Conservation (phyloP, 1,139 yeast genomes). For the Komagataea norvegica region DNA sequence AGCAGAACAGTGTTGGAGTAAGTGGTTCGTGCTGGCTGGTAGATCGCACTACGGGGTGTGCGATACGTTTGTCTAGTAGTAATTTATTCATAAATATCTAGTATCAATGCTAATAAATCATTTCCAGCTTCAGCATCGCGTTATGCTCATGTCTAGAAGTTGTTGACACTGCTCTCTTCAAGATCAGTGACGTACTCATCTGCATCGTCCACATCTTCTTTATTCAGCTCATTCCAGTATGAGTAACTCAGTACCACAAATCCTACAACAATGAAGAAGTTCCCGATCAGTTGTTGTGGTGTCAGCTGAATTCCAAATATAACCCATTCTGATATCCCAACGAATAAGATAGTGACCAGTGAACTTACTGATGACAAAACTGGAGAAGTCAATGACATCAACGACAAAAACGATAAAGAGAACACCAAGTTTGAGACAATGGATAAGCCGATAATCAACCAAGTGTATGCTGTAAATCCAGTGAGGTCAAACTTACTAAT, state of each 20-base stretch:
- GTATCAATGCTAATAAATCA: too few species aligned
- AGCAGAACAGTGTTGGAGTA: too few species aligned
- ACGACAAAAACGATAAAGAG: slow-evolving; percentile 67
- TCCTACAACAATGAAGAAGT: slow-evolving; percentile 57
- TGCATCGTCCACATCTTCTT: slow-evolving; percentile 53
- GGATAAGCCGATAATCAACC: slow-evolving; percentile 40
- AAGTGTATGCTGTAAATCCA: slow-evolving; percentile 30
- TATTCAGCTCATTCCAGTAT: slow-evolving; percentile 69
- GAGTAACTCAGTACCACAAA: slow-evolving; percentile 67
- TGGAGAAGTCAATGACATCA: slow-evolving; percentile 83
- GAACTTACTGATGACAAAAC: slow-evolving; percentile 83
- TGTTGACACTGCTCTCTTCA: slow-evolving; percentile 4
- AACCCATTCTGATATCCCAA: slow-evolving; percentile 74
- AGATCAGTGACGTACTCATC: slow-evolving; percentile 24
- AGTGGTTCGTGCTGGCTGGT: too few species aligned
- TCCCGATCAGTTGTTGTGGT: slow-evolving; percentile 49
- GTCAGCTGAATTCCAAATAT: slow-evolving; percentile 56
- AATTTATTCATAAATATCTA: too few species aligned
- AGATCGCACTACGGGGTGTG: too few species aligned
- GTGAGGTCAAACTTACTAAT: slow-evolving; percentile 59
- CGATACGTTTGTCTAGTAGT: too few species aligned
- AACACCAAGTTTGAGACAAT: slow-evolving; percentile 61
- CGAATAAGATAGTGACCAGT: slow-evolving; percentile 69
- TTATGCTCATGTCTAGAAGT: neutral
- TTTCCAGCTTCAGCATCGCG: too few species aligned